Base-by-base conservation (phyloP, 768 basidiomycete genomes). In the Tremella fuciformis region DNA sequence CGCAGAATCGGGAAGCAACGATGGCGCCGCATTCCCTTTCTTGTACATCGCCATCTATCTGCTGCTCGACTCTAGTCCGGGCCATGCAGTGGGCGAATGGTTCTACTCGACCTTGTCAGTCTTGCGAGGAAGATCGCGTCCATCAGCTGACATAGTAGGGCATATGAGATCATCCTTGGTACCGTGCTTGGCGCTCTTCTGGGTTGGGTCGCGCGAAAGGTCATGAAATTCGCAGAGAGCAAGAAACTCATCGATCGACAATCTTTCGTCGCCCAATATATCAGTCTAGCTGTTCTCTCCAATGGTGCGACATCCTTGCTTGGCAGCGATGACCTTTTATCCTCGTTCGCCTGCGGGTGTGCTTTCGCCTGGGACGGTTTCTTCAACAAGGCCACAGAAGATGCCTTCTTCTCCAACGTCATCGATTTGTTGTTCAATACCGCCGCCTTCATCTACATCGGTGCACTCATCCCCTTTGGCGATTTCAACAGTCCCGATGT, bases 1-100 rank as follows among this genome's bases (percentile, higher is more conserved):
- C 0, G 90, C 89, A 4, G 94, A 97, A 78, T 86, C 85, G 56
- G 94, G 91, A 8, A 91, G 90, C 71, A 99, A 98, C 75, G 96
- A 99, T 61, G 96, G 96, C 34, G 94, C 94, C 0, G 91, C 93
- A 0, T 96, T 92, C 76, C 93, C 92, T 0, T 97, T 97, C 77
- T 81, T 98, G 25, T 78, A 77, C 61, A 73, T 99, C 58, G 84
- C 94, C 0, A 80, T 99, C 2, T 97, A 94, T 75, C 83, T 98
- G 61, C 83, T 86, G 56, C 78, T 92, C 41, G 88, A 93, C 59
- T 63, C 69, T 1, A 79, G 82, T 2, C 80, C 78, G 26, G 83
- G 83, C 0, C 76, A 78, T 13, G 91, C 93, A 0, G 78, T 97
- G 2, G 81, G 84, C 48, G 86, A 94, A 68, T 99, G 96, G 96